A percentile compares a stretch with the other conserved stretches of the same genome.
These are phyloP conservation scores for Dactylis glomerata DNA, from an alignment of 176 grass and related monocot species.

Conservation along the genomic window DNA sequence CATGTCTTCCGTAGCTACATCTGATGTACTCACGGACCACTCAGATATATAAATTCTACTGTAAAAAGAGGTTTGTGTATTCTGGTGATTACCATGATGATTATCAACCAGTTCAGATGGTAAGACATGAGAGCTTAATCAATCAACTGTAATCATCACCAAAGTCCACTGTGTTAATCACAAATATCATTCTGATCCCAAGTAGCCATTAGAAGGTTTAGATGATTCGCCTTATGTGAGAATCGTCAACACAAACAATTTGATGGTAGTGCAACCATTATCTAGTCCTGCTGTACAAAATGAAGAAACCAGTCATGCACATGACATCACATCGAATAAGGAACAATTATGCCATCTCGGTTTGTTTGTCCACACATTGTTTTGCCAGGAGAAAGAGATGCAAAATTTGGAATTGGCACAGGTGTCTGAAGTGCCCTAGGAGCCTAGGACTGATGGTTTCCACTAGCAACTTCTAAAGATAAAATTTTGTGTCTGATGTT, in stretches of 20 bases:
- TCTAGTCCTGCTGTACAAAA: constrained; percentile 32
- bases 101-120: constrained; percentile 31
- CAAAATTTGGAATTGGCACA: constrained; percentile 97
- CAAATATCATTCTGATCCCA: constrained; percentile 39
- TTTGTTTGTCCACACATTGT: constrained; percentile 70
- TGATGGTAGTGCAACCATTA: constrained; percentile 34
- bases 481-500: constrained; percentile 86
- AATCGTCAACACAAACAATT: constrained; percentile 13
- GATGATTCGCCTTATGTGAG: constrained; percentile 28
- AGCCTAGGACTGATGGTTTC: constrained; percentile 92
- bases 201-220: constrained; percentile 36
- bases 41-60: too few relatives aligned
- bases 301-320: constrained; percentile 45
- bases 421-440: constrained; percentile 82
- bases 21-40: too few relatives aligned
- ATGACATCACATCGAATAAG: constrained; percentile 52
- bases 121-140: constrained; percentile 21
- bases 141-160: constrained; percentile 33
- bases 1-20: too few relatives aligned
- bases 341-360: constrained; percentile 81
- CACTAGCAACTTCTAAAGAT: constrained; percentile 79
- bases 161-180: constrained; percentile 16
- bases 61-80: constrained; percentile 42
- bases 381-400: constrained; percentile 80
- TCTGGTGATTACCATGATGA: constrained; percentile 55